Evolutionary conservation across 768 basidiomycete species (phyloP).

Genomic region (Melanogaster broomeanus): DNA sequence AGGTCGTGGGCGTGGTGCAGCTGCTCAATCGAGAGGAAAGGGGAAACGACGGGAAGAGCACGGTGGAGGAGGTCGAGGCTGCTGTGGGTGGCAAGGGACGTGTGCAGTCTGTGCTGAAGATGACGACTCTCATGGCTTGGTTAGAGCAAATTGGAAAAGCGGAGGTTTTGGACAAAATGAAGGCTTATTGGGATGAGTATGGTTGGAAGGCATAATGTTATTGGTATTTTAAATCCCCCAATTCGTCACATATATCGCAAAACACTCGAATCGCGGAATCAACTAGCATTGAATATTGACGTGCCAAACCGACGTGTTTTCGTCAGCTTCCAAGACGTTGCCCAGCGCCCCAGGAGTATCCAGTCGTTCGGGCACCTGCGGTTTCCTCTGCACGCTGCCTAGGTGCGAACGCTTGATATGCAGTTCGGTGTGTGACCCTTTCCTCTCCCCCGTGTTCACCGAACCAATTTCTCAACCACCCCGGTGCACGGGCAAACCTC

Average conservation of each 20-base stretch:
- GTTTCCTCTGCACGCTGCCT: slow-evolving; percentile 32
- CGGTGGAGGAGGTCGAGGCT: slow-evolving; percentile 80
- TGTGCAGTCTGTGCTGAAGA: slow-evolving; percentile 79
- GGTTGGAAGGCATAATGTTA: slow-evolving; percentile 27
- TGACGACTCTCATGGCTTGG: slow-evolving; percentile 86
- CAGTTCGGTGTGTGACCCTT: slow-evolving; percentile 41
- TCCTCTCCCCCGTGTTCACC: slow-evolving; percentile 39
- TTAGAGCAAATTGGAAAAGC: slow-evolving; percentile 66
- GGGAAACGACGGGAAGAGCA: slow-evolving; percentile 54
- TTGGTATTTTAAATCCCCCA: background rate
- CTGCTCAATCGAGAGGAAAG: slow-evolving; percentile 68
- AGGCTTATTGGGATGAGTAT: slow-evolving; percentile 52
- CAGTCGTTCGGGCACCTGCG: slow-evolving; percentile 22
- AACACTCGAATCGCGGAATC: background rate
- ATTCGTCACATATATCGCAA: background rate
- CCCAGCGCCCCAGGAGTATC: slow-evolving; percentile 58
- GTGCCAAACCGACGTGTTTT: too few relatives aligned
- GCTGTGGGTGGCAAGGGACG: slow-evolving; percentile 66
- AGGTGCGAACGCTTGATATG: slow-evolving; percentile 63
- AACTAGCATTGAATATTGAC: too few relatives aligned
- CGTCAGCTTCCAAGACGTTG: slow-evolving; percentile 44
- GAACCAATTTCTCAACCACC: slow-evolving; percentile 55
- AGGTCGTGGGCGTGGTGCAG: slow-evolving; percentile 87
- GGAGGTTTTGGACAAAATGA: slow-evolving; percentile 70
- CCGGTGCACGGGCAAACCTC: slow-evolving; percentile 51